A percentile compares a stretch with the other conserved stretches of the same genome.
These are phyloP conservation scores for Narthecium ossifragum DNA, from an alignment of 106 monocot species.

Conservation along the genomic window DNA sequence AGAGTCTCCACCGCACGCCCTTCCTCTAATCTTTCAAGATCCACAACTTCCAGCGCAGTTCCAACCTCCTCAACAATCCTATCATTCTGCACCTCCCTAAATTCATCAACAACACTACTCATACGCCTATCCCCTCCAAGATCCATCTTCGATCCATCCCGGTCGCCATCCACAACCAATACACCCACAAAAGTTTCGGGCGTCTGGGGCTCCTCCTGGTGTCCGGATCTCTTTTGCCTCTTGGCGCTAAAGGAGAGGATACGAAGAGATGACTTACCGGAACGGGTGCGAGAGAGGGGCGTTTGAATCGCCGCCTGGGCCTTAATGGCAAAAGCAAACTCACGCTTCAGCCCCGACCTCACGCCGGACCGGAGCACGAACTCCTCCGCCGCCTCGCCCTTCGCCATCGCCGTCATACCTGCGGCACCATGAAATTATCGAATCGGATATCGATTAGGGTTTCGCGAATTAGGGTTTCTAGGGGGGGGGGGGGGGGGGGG, in stretches of 20 bases:
- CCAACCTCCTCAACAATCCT: too few species aligned
- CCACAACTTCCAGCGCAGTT: too few species aligned
- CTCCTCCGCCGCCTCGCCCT: background rate
- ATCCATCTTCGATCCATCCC: background rate
- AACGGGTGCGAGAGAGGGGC: constrained; percentile 32
- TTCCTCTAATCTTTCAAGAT: background rate
- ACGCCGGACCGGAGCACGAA: constrained; percentile 16
- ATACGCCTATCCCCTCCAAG: too few species aligned
- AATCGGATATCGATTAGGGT: background rate
- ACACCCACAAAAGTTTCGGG: too few species aligned
- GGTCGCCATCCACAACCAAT: background rate
- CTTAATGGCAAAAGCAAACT: constrained; percentile 16
- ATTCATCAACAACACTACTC: too few species aligned
- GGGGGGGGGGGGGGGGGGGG: too few species aligned
- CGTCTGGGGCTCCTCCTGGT: too few species aligned
- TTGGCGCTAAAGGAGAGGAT: background rate
- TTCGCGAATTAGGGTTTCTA: background rate
- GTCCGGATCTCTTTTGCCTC: background rate
- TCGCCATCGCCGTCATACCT: background rate
- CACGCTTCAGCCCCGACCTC: constrained; percentile 20
- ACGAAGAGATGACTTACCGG: constrained; percentile 1
- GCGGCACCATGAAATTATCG: background rate
- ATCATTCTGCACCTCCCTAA: too few species aligned
- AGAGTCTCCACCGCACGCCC: background rate
- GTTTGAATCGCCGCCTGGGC: background rate